Conservation (phyloP, 2,329 filamentous ascomycete genomes). For the Mariannaea elegans region DNA sequence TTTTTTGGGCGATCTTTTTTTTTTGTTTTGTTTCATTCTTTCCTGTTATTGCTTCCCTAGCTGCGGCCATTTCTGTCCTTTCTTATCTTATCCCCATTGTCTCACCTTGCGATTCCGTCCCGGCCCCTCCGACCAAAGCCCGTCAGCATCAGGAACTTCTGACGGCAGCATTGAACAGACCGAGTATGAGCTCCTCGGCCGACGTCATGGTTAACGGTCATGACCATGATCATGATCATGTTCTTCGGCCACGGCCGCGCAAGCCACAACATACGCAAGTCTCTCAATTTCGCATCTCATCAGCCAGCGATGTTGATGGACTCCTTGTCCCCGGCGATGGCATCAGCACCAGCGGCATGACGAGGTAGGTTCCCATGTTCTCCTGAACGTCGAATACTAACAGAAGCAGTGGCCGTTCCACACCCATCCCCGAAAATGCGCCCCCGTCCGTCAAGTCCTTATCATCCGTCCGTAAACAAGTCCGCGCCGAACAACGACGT, state of each 20-base stretch:
- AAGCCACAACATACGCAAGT: conserved; percentile 60
- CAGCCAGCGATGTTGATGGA: conserved; percentile 46
- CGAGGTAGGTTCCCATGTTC: conserved; percentile 49
- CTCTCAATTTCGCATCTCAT: conserved; percentile 51
- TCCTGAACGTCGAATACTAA: conserved; percentile 7
- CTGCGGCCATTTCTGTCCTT: background rate
- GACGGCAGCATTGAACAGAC: too few relatives aligned
- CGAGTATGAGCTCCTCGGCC: conserved; percentile 41
- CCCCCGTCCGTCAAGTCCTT: conserved; percentile 91
- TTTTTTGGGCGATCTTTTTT: background rate
- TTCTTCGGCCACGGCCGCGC: conserved; percentile 59
- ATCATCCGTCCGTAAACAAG: conserved; percentile 83
- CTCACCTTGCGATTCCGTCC: background rate
- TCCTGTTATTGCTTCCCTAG: background rate
- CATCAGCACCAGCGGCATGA: conserved; percentile 50
- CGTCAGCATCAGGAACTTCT: background rate
- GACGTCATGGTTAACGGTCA: conserved; percentile 41
- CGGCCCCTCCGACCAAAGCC: background rate
- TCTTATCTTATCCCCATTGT: background rate
- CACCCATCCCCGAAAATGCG: conserved; percentile 86
- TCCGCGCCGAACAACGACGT: conserved; percentile 80
- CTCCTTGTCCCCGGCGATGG: conserved; percentile 47
- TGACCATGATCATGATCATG: conserved; percentile 47
- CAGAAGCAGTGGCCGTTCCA: conserved; percentile 75
- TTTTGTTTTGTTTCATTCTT: background rate